A percentile compares a stretch with the other conserved stretches of the same genome.
phyloP scores from a whole-genome alignment of 371 early-diverging fungal genomes.

The Mucor saturninus region DNA sequence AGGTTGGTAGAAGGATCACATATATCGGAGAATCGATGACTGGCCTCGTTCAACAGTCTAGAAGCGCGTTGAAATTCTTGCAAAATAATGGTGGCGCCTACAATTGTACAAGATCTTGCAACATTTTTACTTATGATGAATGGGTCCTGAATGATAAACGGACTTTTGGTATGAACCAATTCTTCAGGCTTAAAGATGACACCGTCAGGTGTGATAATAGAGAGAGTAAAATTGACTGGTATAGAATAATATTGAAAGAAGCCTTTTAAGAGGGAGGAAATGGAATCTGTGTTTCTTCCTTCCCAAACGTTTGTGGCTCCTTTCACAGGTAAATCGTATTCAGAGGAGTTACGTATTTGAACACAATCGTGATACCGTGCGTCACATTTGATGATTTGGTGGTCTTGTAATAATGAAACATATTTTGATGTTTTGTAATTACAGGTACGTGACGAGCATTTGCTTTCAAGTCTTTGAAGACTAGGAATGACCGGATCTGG shows the following conservation, averaged over 20 bases:
- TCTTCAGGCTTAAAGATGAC: conserved; percentile 46
- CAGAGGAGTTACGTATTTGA: conserved; percentile 1
- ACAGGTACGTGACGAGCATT: conserved; percentile 5
- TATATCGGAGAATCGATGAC: background rate
- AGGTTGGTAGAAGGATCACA: conserved; percentile 12
- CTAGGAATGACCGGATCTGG: conserved; percentile 24
- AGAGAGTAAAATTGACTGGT: conserved; percentile 41
- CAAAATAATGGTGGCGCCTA: conserved; percentile 8
- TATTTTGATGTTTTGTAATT: conserved; percentile 6
- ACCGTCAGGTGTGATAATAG: conserved; percentile 25
- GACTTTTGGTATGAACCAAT: background rate
- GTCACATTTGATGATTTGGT: conserved; percentile 4
- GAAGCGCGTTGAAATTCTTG: conserved; percentile 23
- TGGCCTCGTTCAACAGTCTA: background rate
- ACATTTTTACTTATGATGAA: conserved; percentile 31
- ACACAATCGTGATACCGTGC: conserved; percentile 31
- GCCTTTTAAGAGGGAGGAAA: conserved; percentile 57
- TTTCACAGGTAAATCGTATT: background rate
- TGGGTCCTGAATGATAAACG: conserved; percentile 27
- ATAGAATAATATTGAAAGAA: conserved; percentile 66
- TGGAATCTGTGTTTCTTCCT: conserved; percentile 45
- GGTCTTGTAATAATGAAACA: conserved; percentile 6
- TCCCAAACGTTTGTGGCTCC: conserved; percentile 34
- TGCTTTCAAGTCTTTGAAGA: conserved; percentile 18
- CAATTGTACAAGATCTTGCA: conserved; percentile 15